These are phyloP conservation scores for Oxyria digyna DNA, from an alignment of 148 eudicot species.

Conservation along the genomic window DNA sequence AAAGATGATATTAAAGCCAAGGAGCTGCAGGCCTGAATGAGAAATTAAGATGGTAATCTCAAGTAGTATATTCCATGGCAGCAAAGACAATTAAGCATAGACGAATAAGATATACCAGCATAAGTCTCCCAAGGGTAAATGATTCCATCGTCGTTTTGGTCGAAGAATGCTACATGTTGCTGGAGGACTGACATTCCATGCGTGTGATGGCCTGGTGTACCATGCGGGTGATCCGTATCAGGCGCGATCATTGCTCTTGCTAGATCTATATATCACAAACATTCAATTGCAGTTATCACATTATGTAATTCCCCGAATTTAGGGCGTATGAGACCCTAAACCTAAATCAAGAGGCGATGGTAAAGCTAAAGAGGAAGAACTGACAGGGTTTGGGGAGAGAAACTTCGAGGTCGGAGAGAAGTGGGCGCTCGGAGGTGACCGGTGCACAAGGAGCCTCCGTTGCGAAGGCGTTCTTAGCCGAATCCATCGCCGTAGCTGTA, in stretches of 20 bases:
- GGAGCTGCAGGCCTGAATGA: conserved; percentile 37
- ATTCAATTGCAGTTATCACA: neutral
- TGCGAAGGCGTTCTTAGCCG: conserved; percentile 27
- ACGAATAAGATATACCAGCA: conserved; percentile 22
- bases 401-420: conserved; percentile 55
- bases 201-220: conserved; percentile 43
- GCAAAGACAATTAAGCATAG: neutral
- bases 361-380: conserved; percentile 7
- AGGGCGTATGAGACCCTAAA: neutral
- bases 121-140: conserved; percentile 77
- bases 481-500: conserved; percentile 10
- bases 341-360: neutral
- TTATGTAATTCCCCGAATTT: too few relatives aligned
- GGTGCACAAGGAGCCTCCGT: conserved; percentile 70
- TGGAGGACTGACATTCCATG: conserved; percentile 52
- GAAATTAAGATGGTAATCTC: neutral
- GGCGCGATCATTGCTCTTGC: conserved; percentile 57
- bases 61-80: neutral
- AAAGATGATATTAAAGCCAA: conserved; percentile 55
- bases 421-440: conserved; percentile 35
- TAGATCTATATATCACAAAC: conserved; percentile 31
- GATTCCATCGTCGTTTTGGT: conserved; percentile 51
- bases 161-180: conserved; percentile 67
- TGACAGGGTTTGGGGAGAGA: conserved; percentile 71
- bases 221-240: conserved; percentile 48